Evolutionary conservation across 306 rosid species (phyloP).

Genomic region (Lagenaria siceraria): DNA sequence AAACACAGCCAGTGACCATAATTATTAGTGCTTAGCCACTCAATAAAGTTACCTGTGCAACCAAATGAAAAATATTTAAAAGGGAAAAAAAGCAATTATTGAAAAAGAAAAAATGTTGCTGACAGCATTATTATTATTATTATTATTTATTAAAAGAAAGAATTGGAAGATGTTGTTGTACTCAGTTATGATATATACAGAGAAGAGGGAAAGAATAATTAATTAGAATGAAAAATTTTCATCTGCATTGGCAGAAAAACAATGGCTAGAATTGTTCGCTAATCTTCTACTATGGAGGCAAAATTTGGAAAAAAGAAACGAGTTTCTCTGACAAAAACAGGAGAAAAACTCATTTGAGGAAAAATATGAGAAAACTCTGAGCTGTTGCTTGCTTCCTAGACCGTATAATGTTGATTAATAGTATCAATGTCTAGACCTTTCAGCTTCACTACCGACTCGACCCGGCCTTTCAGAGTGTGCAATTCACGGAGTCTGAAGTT

Average conservation of each 20-base stretch:
- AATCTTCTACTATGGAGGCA: neutral
- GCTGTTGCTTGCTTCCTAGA: slow-evolving; percentile 19
- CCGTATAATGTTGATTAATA: slow-evolving; percentile 90
- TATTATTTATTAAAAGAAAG: neutral
- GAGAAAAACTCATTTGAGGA: neutral
- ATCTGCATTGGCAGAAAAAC: neutral
- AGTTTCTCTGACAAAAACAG: neutral
- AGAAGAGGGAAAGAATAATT: neutral
- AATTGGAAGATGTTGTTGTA: neutral
- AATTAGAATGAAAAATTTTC: neutral
- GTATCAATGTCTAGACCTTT: slow-evolving; percentile 90
- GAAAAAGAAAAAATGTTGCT: neutral
- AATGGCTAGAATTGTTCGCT: neutral
- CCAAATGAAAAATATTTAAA: neutral
- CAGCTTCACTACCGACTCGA: slow-evolving; percentile 96
- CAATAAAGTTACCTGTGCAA: neutral
- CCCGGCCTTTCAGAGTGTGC: slow-evolving; percentile 84
- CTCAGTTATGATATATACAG: neutral
- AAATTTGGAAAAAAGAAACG: neutral
- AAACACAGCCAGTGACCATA: neutral
- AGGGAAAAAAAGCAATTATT: neutral
- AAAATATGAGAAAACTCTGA: too few species aligned
- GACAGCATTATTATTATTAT: neutral
- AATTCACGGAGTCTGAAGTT: slow-evolving; percentile 73
- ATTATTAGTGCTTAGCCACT: neutral